These are phyloP conservation scores for Penicillium sp. DNA, from an alignment of 2,329 filamentous ascomycete species.

Conservation along the genomic window DNA sequence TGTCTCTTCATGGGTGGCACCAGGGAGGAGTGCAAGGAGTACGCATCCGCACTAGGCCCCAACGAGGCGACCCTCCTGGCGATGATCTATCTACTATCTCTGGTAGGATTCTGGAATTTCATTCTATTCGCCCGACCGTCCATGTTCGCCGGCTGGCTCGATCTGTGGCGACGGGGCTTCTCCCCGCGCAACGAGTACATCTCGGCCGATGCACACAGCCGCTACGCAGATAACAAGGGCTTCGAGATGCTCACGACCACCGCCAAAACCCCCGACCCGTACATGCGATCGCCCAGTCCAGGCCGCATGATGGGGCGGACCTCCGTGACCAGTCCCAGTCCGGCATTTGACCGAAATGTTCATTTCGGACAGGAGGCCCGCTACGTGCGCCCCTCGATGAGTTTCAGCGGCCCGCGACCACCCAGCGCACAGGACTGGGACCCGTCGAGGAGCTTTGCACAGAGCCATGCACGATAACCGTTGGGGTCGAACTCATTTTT, in stretches of 20 bases:
- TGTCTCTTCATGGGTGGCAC: constrained; percentile 67
- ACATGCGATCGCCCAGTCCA: constrained; percentile 24
- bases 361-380: constrained; percentile 45
- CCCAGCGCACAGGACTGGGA: constrained; percentile 36
- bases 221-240: constrained; percentile 63
- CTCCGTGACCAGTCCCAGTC: constrained; percentile 28
- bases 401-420: constrained; percentile 49
- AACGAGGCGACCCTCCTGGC: constrained; percentile 75
- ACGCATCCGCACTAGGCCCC: constrained; percentile 64
- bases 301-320: constrained; percentile 13
- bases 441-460: constrained; percentile 37
- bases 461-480: constrained; percentile 11
- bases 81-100: constrained; percentile 76
- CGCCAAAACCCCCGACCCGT: constrained; percentile 32
- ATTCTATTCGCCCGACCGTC: constrained; percentile 76
- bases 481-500: background rate
- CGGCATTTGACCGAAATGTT: constrained; percentile 17
- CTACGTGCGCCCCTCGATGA: constrained; percentile 48
- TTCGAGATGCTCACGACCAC: constrained; percentile 70
- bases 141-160: constrained; percentile 82
- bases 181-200: constrained; percentile 72
- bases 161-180: constrained; percentile 57
- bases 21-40: constrained; percentile 63
- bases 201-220: constrained; percentile 72
- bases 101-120: constrained; percentile 84